Percentiles rank a stretch among this genome's conserved stretches.
Conservation (phyloP, 805 yeast genomes). For the Sugiyamaella boreocaroliniensis region DNA sequence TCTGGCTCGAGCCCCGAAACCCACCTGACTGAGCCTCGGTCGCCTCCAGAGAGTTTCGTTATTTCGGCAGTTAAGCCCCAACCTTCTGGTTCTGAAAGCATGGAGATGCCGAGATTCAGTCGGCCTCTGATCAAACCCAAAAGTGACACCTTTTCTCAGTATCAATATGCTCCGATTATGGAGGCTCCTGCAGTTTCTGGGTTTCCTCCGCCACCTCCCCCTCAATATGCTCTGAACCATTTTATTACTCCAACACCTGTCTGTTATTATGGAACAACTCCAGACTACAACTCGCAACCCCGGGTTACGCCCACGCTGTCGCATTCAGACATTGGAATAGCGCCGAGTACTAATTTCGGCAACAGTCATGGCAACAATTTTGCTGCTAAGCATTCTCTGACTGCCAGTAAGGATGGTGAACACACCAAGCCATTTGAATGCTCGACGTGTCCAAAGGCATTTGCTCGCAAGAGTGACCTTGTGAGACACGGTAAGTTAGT, state of each 20-base stretch:
- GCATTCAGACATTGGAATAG: not conserved
- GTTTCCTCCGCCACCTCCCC: constrained; percentile 3
- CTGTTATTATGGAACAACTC: not conserved
- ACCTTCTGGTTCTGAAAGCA: not conserved
- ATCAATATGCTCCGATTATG: not conserved
- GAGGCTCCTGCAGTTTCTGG: not conserved
- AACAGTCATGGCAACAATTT: not conserved
- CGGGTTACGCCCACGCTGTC: not conserved
- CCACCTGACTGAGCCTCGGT: not conserved
- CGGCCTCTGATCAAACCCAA: not conserved
- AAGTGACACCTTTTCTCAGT: not conserved
- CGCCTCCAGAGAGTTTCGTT: not conserved
- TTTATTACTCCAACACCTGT: not conserved
- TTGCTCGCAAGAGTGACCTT: constrained; percentile 75
- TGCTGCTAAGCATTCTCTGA: not conserved
- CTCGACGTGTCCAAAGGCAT: constrained; percentile 52
- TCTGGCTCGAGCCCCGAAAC: not conserved
- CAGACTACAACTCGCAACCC: not conserved
- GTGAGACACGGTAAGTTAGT: constrained; percentile 49
- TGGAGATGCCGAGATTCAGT: not conserved
- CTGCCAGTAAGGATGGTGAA: not conserved
- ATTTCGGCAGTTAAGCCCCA: not conserved
- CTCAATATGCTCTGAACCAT: constrained; percentile 2
- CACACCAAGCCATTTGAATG: constrained; percentile 26
- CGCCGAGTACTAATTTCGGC: not conserved